Percentiles rank a stretch among this genome's conserved stretches.
Conservation (phyloP, 306 rosid species). For the Trifolium subterraneum region DNA sequence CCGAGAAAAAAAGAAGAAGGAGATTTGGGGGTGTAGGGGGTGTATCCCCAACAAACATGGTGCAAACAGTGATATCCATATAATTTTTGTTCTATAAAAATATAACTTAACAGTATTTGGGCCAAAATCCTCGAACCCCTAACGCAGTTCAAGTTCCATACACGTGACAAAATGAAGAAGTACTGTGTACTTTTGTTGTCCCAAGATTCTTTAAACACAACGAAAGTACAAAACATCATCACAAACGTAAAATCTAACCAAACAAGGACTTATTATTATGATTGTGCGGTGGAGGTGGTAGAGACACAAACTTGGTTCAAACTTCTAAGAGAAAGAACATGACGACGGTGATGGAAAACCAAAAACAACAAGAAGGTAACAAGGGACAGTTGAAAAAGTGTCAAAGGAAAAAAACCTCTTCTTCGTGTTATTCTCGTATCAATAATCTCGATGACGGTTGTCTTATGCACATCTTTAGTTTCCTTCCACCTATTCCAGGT, state of each 20-base stretch:
- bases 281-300: conserved; percentile 4
- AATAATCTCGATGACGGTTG: conserved; percentile 85
- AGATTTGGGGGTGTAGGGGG: no score
- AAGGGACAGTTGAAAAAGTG: conserved; percentile 45
- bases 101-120: no score
- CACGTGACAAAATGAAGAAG: not conserved
- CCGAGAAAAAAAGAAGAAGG: no score
- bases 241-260: conserved; percentile 25
- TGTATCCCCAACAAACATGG: no score
- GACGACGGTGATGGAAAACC: conserved; percentile 32
- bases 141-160: no score
- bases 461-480: conserved; percentile 93
- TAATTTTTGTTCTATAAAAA: no score
- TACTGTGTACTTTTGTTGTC: not conserved
- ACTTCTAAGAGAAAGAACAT: conserved; percentile 17
- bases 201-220: not conserved
- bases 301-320: conserved; percentile 29
- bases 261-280: conserved; percentile 26
- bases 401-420: conserved; percentile 29
- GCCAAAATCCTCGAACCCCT: no score
- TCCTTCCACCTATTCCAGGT: conserved; percentile 96
- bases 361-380: conserved; percentile 4
- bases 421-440: conserved; percentile 50
- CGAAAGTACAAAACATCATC: not conserved
- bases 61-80: no score